Base-by-base conservation (phyloP, 345 rosid species). In the Populus simonii region DNA sequence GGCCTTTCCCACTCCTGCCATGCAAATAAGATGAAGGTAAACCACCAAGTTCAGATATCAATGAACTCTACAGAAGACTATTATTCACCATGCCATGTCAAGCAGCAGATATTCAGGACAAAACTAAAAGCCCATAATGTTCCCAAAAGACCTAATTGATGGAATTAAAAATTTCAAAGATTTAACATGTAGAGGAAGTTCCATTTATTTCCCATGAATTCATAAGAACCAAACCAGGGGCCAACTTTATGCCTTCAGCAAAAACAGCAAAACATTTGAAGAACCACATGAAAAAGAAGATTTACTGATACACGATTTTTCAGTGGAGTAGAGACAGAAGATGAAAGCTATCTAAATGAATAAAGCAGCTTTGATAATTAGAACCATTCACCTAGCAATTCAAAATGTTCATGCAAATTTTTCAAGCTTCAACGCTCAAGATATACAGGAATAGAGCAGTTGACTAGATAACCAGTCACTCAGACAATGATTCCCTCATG, bases 1-100 rank as follows among this genome's bases (percentile, higher is more conserved):
- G 91, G 94, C 79, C 87, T 88, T 73, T 89, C 91, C 97, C 94
- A 90, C 63, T 92, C 97, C 93, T 90, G 84, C 69, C 77, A 84
- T 51, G 55, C 8, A 22, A 33, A 86, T 43, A 72, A 51, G 38
- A 61, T 23, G 66, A n/a, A 65, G 20, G 25, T 15, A 15, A 47
- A 47, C 51, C 18, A 47, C 51, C 11, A 15, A 47, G 51, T 47
- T 47, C 53, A 47, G 53, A 15, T 47, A 15, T 16, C 6, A 47
- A 47, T 47, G 53, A 15, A 47, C 53, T 47, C 18, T 3, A 15
- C 12, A 47, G 17, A 47, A 15, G 53, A 47, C 17, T 62, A 67
- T 76, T 62, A 75, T 55, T 65, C 8, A 65, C 62, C 25, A 70
- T 45, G 59, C 2, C 18, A 16, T 7, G 35, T 36, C 36, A 27